Evolutionary conservation across 495 filamentous ascomycete species (phyloP).

Genomic region (Daldinia caldariorum): DNA sequence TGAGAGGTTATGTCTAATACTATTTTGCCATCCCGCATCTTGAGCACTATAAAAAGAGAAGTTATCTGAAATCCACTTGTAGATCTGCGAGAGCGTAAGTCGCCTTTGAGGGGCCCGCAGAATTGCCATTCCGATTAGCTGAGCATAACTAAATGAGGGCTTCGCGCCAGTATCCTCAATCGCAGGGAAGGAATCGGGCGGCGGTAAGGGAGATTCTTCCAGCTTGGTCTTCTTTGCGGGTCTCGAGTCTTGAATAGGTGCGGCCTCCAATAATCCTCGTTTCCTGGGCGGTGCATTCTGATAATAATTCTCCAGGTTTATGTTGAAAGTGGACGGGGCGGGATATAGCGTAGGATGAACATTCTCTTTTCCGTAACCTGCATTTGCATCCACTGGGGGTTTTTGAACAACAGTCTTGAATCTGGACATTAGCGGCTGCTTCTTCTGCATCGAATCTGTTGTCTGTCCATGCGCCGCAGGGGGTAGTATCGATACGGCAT

Average conservation of each 20-base stretch:
- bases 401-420: conserved; percentile 71
- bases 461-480: conserved; percentile 69
- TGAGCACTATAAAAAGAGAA: conserved; percentile 85
- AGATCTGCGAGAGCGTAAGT: conserved; percentile 94
- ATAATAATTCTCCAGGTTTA: conserved; percentile 64
- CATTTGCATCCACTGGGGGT: conserved; percentile 72
- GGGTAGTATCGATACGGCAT: conserved; percentile 75
- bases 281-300: conserved; percentile 68
- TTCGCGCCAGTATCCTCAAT: conserved; percentile 90
- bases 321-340: conserved; percentile 60
- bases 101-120: conserved; percentile 83
- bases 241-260: conserved; percentile 74
- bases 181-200: conserved; percentile 78
- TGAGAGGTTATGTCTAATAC: conserved; percentile 97
- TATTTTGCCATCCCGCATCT: conserved; percentile 96
- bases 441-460: conserved; percentile 90
- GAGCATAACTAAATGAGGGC: conserved; percentile 90
- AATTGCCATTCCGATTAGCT: conserved; percentile 97
- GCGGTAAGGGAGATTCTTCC: conserved; percentile 68
- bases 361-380: conserved; percentile 74
- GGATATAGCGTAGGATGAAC: conserved; percentile 60
- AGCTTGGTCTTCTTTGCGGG: conserved; percentile 68
- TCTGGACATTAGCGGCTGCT: conserved; percentile 66
- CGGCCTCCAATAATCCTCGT: conserved; percentile 75
- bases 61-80: conserved; percentile 98